These are phyloP conservation scores for Aspergillus sergii DNA, from an alignment of 2,329 filamentous ascomycete species.

Conservation along the genomic window DNA sequence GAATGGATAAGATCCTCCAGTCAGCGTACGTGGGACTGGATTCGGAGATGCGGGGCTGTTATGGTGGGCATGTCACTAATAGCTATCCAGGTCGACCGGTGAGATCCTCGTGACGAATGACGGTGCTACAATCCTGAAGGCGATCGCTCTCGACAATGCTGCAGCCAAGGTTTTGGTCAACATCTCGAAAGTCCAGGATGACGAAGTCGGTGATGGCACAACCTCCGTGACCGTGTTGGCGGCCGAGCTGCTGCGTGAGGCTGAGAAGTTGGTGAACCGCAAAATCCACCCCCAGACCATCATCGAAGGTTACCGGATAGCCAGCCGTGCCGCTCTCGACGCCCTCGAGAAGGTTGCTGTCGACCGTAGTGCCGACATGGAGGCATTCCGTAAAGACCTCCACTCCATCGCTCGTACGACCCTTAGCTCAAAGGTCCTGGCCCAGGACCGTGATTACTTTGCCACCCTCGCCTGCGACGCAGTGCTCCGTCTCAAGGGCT, in stretches of 20 bases:
- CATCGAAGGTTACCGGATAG: constrained; percentile 98
- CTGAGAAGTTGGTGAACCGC: constrained; percentile 94
- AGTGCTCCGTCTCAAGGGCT: constrained; percentile 84
- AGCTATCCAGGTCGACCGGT: constrained; percentile 72
- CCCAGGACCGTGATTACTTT: constrained; percentile 92
- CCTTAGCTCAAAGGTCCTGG: constrained; percentile 93
- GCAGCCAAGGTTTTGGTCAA: constrained; percentile 98
- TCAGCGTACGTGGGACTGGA: constrained; percentile 71
- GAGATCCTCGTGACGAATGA: constrained; percentile 99
- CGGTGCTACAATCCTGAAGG: constrained; percentile 96
- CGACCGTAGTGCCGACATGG: constrained; percentile 81
- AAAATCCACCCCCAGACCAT: constrained; percentile 99
- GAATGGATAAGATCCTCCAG: constrained; percentile 98
- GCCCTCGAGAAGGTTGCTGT: constrained; percentile 83
- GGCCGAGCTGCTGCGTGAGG: constrained; percentile 91
- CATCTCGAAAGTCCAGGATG: constrained; percentile 98
- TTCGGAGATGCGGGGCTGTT: constrained; percentile 19
- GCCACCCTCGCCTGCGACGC: constrained; percentile 87
- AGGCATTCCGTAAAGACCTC: constrained; percentile 86
- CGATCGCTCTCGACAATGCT: constrained; percentile 96
- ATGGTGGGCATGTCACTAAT: constrained; percentile 18
- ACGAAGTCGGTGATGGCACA: constrained; percentile 96
- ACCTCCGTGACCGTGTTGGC: constrained; percentile 97
- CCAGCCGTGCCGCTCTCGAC: constrained; percentile 81
- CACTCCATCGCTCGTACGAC: constrained; percentile 91